Evolutionary conservation across 1,284 basidiomycete genomes (phyloP), one percentile per base, ranked within the genome.

Genomic region (Chondrostereum purpureum): DNA sequence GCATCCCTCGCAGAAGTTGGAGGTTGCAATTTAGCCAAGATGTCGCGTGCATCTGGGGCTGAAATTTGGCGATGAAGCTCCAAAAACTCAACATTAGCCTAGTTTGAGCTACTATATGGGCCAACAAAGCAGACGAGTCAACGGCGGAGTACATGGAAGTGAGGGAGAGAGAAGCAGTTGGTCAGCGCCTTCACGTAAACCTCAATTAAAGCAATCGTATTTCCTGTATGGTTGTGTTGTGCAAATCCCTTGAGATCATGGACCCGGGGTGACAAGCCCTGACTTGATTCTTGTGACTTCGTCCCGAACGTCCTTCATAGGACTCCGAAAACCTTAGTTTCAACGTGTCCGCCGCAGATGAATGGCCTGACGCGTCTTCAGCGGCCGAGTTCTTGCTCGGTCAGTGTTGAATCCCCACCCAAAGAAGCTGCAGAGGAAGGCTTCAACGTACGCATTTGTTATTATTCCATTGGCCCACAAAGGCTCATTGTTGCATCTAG

Each of bases 71-170:
- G 68, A 51, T 86, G 77, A 1, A 70, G 53, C 14, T 77, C 51
- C 2, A 88, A 75, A 53, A 88, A 76, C 5, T 78, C 65, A 49
- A 88, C 65, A 56, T 88, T 86, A 48, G 72, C 65, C 50, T 77
- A 1, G 83, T 78, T 56, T 87, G 84, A 14, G 76, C 67, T 51
- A 88, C 58, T 48, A 88, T 67, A 55, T 86, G 78, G 3, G 72
- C 63, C 5, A 81, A 61, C 33, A 78, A 62, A 21, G 72, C 72
- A 31, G 27, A 31, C 8, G 27, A 31, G 27, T 31, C 27, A n/a
- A 31, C 27, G 8, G n/a, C n/a, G 27, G 27, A n/a, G n/a, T n/a
- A n/a, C n/a, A n/a, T n/a, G n/a, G n/a, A n/a, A n/a, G n/a, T n/a
- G n/a, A n/a, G n/a, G n/a, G n/a, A n/a, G n/a, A n/a, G n/a, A n/a